Evolutionary conservation across 169 alveolate species (phyloP).

Genomic region (Eimeria acervulina): DNA sequence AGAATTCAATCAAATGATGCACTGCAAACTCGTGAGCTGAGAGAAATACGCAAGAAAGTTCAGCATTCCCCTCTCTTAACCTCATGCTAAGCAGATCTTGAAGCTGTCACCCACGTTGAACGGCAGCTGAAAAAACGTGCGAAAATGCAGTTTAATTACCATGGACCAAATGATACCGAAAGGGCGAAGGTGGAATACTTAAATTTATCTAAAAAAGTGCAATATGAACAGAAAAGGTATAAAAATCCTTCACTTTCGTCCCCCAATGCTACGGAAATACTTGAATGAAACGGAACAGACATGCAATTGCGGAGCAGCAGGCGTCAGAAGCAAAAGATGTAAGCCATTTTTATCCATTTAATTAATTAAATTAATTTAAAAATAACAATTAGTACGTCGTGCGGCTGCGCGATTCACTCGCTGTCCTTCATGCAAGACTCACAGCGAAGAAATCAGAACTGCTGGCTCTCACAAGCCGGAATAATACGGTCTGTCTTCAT

Average conservation of each 20-base stretch:
- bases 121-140: constrained; percentile 25
- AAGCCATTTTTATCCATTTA: neutral
- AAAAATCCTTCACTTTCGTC: neutral
- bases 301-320: neutral
- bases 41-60: neutral
- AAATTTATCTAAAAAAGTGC: neutral
- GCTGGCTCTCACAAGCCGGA: neutral
- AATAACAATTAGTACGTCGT: neutral
- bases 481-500: neutral
- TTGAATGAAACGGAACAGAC: neutral
- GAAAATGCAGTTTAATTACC: neutral
- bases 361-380: neutral
- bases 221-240: neutral
- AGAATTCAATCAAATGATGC: neutral
- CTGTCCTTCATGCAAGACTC: neutral
- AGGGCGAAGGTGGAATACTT: neutral
- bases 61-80: neutral
- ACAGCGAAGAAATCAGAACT: constrained; percentile 22
- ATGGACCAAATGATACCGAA: neutral
- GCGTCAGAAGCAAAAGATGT: neutral
- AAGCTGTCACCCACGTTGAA: neutral
- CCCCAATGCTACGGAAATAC: neutral
- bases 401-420: neutral
- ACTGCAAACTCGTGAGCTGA: neutral
- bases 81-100: neutral